Evolutionary conservation across 768 basidiomycete genomes (phyloP), one percentile per base, ranked within the genome.

Genomic region (Hericium coralloides): DNA sequence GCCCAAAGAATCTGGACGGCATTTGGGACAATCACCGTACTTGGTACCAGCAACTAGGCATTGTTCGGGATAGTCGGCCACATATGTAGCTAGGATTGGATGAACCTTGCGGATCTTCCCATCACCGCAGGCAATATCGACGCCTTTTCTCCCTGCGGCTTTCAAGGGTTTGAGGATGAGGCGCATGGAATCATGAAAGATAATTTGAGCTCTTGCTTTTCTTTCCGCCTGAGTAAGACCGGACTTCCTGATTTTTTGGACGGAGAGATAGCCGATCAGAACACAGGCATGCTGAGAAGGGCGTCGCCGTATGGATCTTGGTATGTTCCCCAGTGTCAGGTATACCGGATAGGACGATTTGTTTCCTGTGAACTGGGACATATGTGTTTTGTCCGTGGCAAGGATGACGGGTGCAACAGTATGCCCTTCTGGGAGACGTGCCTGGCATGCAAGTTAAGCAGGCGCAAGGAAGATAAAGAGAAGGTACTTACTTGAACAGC

Each of bases 341-440:
- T 70, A 70, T 12, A 71, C 64, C 7, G 70, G 68, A 55, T 66
- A 67, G n/a, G 67, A 67, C 9, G 51, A 31, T 31, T 63, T 50
- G 37, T 66, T 55, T 2, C 55, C 49, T 2, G 10, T 41, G 47
- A 65, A 65, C 56, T 59, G 59, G 3, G 64, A 56, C 14, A 64
- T 53, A 39, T 62, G 55, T 0, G 63, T 65, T 48, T 67, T 67
- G 52, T 67, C 58, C 0, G 59, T 60, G 2, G 58, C 49, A 9
- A 62, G 22, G 12, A 66, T 62, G 15, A 63, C 54, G 0, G 64
- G 60, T 0, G 65, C 49, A 9, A 65, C 38, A 2, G 57, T 61
- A 1, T 60, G 45, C 15, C 65, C 62, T 1, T 36, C n/a, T n/a
- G 17, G 36, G 3, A 41, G 4, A 41, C 39, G 39, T 15, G 8